Evolutionary conservation across 208 protist genomes (phyloP).

Genomic region (Trypanosoma mega): DNA sequence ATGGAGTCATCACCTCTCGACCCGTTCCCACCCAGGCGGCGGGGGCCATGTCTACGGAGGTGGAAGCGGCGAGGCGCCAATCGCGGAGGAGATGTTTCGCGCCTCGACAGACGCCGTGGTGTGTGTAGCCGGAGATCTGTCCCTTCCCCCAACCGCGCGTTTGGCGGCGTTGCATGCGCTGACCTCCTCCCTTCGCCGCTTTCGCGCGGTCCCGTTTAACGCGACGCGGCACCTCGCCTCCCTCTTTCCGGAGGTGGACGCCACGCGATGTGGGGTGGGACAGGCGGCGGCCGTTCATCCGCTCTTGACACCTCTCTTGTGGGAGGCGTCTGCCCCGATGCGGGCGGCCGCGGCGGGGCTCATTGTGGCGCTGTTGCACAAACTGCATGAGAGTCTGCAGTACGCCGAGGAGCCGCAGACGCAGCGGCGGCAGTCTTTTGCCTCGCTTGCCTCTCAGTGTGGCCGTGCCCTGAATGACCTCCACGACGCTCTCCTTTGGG

Average conservation of each 20-base stretch:
- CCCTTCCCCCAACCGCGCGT: slow-evolving; percentile 32
- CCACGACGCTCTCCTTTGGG: slow-evolving; percentile 64
- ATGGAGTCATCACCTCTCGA: no score
- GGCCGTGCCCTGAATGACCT: slow-evolving; percentile 47
- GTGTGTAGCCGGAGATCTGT: slow-evolving; percentile 20
- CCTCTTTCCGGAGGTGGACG: slow-evolving; percentile 68
- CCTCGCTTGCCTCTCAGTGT: slow-evolving; percentile 61
- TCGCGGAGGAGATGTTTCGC: slow-evolving; percentile 27
- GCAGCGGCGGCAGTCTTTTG: slow-evolving; percentile 54
- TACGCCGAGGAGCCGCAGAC: slow-evolving; percentile 79
- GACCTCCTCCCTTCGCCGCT: slow-evolving; percentile 50
- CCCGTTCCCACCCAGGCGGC: background rate
- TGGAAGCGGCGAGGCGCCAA: slow-evolving; percentile 5
- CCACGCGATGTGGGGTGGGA: slow-evolving; percentile 21
- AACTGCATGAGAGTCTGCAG: slow-evolving; percentile 58
- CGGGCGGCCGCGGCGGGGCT: slow-evolving; percentile 37
- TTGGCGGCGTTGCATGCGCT: slow-evolving; percentile 42
- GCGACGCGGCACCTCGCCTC: slow-evolving; percentile 48
- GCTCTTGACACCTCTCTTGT: slow-evolving; percentile 69
- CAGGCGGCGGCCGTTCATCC: slow-evolving; percentile 41
- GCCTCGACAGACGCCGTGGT: slow-evolving; percentile 19
- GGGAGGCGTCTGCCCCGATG: slow-evolving; percentile 24
- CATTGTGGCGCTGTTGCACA: slow-evolving; percentile 43
- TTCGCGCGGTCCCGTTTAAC: slow-evolving; percentile 55
- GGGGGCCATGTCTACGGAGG: background rate